Conservation (phyloP, 306 rosid species). For the Cicer arietinum region DNA sequence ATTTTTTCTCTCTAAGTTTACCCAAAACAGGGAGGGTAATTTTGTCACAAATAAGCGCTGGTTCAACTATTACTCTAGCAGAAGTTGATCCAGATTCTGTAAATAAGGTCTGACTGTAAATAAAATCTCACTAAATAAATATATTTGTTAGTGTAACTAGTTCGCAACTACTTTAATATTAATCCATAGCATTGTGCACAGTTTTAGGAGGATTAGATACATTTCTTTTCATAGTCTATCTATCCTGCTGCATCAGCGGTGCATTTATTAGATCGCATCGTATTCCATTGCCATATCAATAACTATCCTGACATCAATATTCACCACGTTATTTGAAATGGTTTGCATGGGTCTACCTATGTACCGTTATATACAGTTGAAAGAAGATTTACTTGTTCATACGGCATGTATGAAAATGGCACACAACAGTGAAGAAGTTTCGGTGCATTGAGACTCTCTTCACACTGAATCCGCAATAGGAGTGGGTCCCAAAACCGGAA, state of each 20-base stretch:
- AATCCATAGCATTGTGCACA: background rate
- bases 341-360: too few species aligned
- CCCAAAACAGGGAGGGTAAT: conserved; percentile 78
- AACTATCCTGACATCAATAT: background rate
- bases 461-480: background rate
- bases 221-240: background rate
- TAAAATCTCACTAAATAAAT: too few species aligned
- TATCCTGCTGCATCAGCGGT: background rate
- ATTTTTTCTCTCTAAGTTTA: conserved; percentile 57
- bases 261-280: conserved; percentile 1
- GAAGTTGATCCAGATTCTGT: background rate
- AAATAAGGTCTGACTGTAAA: too few species aligned
- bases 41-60: conserved; percentile 81
- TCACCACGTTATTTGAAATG: background rate
- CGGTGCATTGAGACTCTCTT: background rate
- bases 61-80: conserved; percentile 73
- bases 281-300: background rate
- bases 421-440: background rate
- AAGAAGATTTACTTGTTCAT: background rate
- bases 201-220: background rate
- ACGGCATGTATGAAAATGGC: conserved; percentile 6
- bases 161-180: too few species aligned
- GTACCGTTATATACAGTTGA: background rate
- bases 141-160: too few species aligned
- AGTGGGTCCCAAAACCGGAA: background rate